A percentile compares a stretch with the other conserved stretches of the same genome.
Evolutionary conservation across 2,329 filamentous ascomycete species (phyloP).

Genomic region (Scedosporium minutisporum): DNA sequence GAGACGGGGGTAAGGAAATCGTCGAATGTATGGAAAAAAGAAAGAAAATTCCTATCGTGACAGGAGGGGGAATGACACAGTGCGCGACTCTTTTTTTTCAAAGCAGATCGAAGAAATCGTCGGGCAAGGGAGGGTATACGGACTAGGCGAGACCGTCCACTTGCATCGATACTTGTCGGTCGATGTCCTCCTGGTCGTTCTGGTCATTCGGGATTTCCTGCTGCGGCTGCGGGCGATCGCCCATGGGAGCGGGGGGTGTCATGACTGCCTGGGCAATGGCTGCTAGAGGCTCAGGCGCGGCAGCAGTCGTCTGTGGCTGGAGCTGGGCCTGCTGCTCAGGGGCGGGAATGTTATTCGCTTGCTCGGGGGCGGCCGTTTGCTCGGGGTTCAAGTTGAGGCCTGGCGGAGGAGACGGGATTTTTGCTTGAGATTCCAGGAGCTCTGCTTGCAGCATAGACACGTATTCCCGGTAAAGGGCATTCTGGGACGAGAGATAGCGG

Average conservation of each 20-base stretch:
- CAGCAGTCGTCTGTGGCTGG: background rate
- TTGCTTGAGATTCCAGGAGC: slow-evolving; percentile 72
- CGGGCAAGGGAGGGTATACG: background rate
- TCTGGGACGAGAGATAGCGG: slow-evolving; percentile 77
- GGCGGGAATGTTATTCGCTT: slow-evolving; percentile 12
- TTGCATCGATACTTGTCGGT: slow-evolving; percentile 34
- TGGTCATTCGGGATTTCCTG: background rate
- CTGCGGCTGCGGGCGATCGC: slow-evolving; percentile 8
- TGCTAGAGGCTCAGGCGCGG: slow-evolving; percentile 8
- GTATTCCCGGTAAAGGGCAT: slow-evolving; percentile 85
- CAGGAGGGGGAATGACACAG: background rate
- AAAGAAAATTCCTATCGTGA: background rate
- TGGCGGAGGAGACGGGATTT: slow-evolving; percentile 73
- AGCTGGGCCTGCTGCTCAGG: slow-evolving; percentile 8
- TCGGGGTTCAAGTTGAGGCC: slow-evolving; percentile 62
- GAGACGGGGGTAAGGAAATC: background rate
- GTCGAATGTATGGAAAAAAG: background rate
- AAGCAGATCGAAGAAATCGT: slow-evolving; percentile 8
- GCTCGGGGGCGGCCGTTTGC: slow-evolving; percentile 17
- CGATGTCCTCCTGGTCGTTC: slow-evolving; percentile 40
- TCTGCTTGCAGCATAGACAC: slow-evolving; percentile 82
- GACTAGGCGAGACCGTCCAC: slow-evolving; percentile 4
- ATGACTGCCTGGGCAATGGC: slow-evolving; percentile 5
- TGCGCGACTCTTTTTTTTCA: background rate
- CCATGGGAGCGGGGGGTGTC: slow-evolving; percentile 6